phyloP scores from a whole-genome alignment of 805 yeast species.

The Wickerhamiella bombiphila region DNA sequence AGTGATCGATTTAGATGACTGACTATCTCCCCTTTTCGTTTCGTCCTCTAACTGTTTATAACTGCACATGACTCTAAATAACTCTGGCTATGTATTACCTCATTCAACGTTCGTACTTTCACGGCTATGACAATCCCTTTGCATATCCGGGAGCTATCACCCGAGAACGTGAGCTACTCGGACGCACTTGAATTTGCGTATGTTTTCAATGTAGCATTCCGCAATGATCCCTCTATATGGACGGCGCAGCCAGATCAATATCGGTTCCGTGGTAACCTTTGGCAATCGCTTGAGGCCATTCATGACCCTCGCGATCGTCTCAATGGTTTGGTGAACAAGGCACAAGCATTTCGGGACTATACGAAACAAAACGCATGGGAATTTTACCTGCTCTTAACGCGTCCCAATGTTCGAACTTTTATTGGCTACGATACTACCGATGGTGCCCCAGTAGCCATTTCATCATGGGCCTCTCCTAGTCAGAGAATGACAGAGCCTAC shows the following conservation, averaged over 20 bases:
- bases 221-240: neutral
- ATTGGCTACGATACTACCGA: neutral
- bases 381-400: neutral
- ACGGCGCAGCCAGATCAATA: neutral
- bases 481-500: neutral
- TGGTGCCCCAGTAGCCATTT: neutral
- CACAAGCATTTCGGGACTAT: neutral
- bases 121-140: too few species aligned
- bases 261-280: neutral
- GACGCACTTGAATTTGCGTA: neutral
- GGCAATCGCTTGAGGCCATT: neutral
- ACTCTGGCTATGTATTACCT: too few species aligned
- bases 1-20: too few species aligned
- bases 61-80: too few species aligned
- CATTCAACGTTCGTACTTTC: too few species aligned
- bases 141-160: too few species aligned
- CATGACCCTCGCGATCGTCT: neutral
- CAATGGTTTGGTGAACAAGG: neutral
- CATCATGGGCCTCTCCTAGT: neutral
- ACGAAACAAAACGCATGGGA: neutral
- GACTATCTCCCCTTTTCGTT: too few species aligned
- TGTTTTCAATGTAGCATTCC: neutral
- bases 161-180: neutral
- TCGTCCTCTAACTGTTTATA: too few species aligned
- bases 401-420: neutral